phyloP scores from a whole-genome alignment of 371 early-diverging fungal species.

The Encephalitozoon cuniculi region DNA sequence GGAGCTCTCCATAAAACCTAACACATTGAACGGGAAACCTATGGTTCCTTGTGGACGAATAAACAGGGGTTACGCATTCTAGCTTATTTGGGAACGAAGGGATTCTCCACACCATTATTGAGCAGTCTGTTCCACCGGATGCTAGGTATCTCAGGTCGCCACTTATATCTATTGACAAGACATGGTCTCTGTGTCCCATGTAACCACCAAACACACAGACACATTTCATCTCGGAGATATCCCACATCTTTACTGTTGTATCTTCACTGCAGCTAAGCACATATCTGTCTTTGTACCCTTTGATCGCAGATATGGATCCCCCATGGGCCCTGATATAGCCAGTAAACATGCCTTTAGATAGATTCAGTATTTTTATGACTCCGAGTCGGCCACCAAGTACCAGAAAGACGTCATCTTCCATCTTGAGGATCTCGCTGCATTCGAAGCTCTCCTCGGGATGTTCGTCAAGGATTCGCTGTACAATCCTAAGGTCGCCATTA shows the following conservation, averaged over 20 bases:
- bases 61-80: constrained; percentile 16
- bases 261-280: constrained; percentile 69
- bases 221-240: constrained; percentile 58
- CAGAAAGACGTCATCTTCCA: not conserved
- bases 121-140: constrained; percentile 66
- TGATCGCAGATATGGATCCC: constrained; percentile 36
- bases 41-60: constrained; percentile 19
- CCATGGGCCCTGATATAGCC: constrained; percentile 45
- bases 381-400: constrained; percentile 34
- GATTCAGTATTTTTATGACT: constrained; percentile 44
- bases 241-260: constrained; percentile 71
- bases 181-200: constrained; percentile 64
- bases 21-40: constrained; percentile 35
- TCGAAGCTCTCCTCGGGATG: constrained; percentile 32
- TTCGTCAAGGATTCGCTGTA: constrained; percentile 34
- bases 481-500: not conserved
- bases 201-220: constrained; percentile 65
- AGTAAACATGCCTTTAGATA: constrained; percentile 7
- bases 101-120: constrained; percentile 64
- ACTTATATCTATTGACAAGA: constrained; percentile 65
- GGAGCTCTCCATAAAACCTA: constrained; percentile 48
- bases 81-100: not conserved
- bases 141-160: constrained; percentile 63
- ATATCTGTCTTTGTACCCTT: constrained; percentile 53
- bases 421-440: constrained; percentile 38